phyloP scores from a whole-genome alignment of 192 early-diverging fungal genomes.

The Radiomyces spectabilis region DNA sequence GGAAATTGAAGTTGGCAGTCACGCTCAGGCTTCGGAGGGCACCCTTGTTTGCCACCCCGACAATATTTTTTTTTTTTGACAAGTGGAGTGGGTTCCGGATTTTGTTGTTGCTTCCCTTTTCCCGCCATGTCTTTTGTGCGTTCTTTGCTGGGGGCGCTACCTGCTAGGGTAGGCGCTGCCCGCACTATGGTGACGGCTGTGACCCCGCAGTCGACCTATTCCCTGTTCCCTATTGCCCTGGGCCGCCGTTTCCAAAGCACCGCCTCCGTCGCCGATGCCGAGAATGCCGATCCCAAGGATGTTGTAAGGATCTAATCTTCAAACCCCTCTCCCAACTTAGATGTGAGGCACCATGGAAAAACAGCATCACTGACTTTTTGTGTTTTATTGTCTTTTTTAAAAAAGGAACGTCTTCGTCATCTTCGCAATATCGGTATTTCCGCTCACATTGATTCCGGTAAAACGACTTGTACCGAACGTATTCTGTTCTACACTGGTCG shows the following conservation, averaged over 20 bases:
- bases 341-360: background rate
- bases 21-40: no score
- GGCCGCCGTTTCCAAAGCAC: conserved; percentile 22
- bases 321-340: background rate
- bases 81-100: no score
- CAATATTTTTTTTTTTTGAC: no score
- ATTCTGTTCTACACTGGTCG: conserved; percentile 79
- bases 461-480: conserved; percentile 81
- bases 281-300: conserved; percentile 12
- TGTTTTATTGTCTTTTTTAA: background rate
- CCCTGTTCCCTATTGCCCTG: conserved; percentile 8
- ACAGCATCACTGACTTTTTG: background rate
- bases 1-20: no score
- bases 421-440: conserved; percentile 87
- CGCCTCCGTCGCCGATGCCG: conserved; percentile 1
- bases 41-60: no score
- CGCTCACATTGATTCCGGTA: conserved; percentile 85
- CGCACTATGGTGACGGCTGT: background rate
- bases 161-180: conserved; percentile 10
- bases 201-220: conserved; percentile 15
- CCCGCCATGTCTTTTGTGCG: conserved; percentile 24
- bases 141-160: conserved; percentile 18
- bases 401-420: conserved; percentile 44
- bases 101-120: background rate
- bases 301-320: conserved; percentile 3